Conservation (phyloP, 495 filamentous ascomycete species). For the Monascus purpureus region DNA sequence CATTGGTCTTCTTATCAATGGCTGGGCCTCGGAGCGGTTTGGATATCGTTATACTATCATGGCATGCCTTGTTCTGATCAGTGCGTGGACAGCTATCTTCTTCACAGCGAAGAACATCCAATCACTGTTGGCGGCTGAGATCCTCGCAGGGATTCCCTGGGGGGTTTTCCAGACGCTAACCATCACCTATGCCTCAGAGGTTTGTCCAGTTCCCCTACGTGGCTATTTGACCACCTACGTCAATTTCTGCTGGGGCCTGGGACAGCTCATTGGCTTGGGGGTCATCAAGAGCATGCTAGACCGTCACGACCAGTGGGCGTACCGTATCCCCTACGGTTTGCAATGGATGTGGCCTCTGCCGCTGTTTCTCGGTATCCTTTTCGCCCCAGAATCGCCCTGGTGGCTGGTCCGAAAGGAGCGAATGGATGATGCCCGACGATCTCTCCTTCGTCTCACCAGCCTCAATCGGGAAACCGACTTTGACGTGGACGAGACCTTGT, state of each 20-base stretch:
- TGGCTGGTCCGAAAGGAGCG: constrained; percentile 65
- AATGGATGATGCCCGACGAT: constrained; percentile 50
- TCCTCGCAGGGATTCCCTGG: constrained; percentile 68
- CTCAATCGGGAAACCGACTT: constrained; percentile 42
- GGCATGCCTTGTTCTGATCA: constrained; percentile 47
- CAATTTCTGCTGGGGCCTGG: constrained; percentile 72
- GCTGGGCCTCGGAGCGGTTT: constrained; percentile 59
- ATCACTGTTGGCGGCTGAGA: constrained; percentile 56
- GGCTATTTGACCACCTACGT: constrained; percentile 68
- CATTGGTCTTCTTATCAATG: constrained; percentile 64
- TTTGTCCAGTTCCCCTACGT: constrained; percentile 57
- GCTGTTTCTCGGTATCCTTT: constrained; percentile 52
- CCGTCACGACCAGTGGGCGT: constrained; percentile 47
- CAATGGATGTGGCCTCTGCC: constrained; percentile 84
- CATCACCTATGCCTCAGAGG: constrained; percentile 70
- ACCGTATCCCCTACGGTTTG: constrained; percentile 54
- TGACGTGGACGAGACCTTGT: constrained; percentile 59
- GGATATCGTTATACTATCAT: constrained; percentile 65
- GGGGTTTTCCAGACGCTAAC: constrained; percentile 71
- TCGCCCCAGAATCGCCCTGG: constrained; percentile 70
- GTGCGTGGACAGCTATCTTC: constrained; percentile 60
- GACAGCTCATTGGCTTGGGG: constrained; percentile 60
- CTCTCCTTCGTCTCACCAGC: constrained; percentile 54
- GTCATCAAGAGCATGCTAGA: constrained; percentile 54
- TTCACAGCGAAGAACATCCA: constrained; percentile 62